phyloP scores from a whole-genome alignment of 192 early-diverging fungal species.

The Coemansia sp. region DNA sequence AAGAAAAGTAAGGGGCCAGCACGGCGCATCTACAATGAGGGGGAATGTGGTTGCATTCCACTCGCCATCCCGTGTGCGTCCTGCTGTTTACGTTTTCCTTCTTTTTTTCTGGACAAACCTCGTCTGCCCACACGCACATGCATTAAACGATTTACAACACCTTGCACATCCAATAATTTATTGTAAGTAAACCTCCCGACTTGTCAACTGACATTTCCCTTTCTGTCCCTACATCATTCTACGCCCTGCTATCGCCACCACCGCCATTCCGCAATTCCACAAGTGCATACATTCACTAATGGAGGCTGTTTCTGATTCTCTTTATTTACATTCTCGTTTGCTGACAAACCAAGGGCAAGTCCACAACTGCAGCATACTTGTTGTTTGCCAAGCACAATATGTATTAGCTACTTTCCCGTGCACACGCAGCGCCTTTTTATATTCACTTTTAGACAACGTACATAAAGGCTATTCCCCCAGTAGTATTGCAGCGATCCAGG shows the following conservation, averaged over 20 bases:
- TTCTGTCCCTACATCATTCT: constrained; percentile 1
- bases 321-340: not conserved
- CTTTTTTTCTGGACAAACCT: not conserved
- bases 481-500: not conserved
- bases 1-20: not conserved
- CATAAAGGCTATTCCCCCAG: not conserved
- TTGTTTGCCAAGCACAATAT: not conserved
- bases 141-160: constrained; percentile 7
- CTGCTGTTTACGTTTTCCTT: constrained; percentile 6
- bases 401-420: constrained; percentile 5
- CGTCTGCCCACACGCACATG: constrained; percentile 8
- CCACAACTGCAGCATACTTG: not conserved
- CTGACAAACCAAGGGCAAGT: constrained; percentile 5
- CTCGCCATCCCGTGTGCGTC: not conserved
- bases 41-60: not conserved
- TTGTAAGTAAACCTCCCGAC: not conserved
- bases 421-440: not conserved
- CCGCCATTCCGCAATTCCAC: not conserved
- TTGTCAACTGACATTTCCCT: not conserved
- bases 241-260: not conserved
- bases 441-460: not conserved
- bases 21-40: constrained; percentile 2
- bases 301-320: not conserved
- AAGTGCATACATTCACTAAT: not conserved
- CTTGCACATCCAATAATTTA: constrained; percentile 1